Conservation (phyloP, 208 protist species). For the Wallacemonas sp. region DNA sequence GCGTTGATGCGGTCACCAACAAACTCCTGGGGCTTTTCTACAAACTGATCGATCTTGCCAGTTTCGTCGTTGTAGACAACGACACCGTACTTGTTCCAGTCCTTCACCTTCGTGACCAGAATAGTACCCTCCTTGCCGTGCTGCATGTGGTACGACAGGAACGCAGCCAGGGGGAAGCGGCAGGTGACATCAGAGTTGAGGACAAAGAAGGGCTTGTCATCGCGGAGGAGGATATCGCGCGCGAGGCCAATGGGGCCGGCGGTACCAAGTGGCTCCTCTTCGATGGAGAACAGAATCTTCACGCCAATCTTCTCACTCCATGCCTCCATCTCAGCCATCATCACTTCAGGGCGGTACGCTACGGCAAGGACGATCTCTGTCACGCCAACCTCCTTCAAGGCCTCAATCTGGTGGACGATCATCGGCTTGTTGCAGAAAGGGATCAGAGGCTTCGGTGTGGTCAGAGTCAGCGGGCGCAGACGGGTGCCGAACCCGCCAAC, state of each 20-base stretch:
- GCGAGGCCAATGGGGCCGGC: conserved; percentile 97
- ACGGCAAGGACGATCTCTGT: conserved; percentile 97
- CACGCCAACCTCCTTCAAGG: conserved; percentile 89
- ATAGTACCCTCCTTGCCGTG: conserved; percentile 97
- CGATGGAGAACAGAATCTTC: conserved; percentile 95
- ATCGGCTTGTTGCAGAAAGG: conserved; percentile 98
- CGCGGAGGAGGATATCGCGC: conserved; percentile 80
- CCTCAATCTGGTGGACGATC: conserved; percentile 97
- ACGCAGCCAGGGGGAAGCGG: conserved; percentile 92
- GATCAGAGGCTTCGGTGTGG: conserved; percentile 96
- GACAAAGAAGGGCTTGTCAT: conserved; percentile 97
- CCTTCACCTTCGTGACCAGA: conserved; percentile 94
- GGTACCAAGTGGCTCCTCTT: conserved; percentile 96
- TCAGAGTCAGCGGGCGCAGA: conserved; percentile 97
- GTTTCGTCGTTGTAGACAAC: conserved; percentile 92
- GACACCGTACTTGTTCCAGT: conserved; percentile 98
- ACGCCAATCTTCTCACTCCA: conserved; percentile 90
- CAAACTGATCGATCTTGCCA: conserved; percentile 91
- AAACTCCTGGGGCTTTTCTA: conserved; percentile 96
- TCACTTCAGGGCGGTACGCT: conserved; percentile 95
- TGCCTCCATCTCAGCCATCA: conserved; percentile 92
- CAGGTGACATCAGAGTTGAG: conserved; percentile 98
- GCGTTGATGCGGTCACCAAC: conserved; percentile 98
- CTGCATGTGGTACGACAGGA: conserved; percentile 94
- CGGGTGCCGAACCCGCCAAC: conserved; percentile 95